Conservation (phyloP, 768 basidiomycete genomes). For the Lactarius trivialis region DNA sequence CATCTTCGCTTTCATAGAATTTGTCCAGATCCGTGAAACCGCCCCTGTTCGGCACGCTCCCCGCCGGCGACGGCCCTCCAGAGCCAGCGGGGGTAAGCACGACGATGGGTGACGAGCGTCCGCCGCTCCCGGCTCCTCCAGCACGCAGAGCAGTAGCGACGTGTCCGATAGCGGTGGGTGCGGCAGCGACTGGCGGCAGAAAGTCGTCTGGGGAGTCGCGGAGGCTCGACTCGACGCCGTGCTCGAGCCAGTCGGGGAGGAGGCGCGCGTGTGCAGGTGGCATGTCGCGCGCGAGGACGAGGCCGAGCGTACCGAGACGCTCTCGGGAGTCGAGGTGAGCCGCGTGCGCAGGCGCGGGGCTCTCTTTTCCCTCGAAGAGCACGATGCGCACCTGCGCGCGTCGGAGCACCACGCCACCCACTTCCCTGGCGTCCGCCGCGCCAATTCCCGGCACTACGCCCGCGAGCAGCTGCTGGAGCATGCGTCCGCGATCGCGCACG, state of each 20-base stretch:
- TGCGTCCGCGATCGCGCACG: constrained; percentile 83
- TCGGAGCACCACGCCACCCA: constrained; percentile 68
- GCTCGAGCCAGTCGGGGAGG: constrained; percentile 84
- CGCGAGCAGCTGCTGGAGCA: constrained; percentile 62
- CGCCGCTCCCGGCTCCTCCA: constrained; percentile 29
- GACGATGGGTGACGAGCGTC: constrained; percentile 37
- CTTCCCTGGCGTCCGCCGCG: constrained; percentile 20
- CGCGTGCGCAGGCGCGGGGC: constrained; percentile 33
- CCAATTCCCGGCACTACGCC: constrained; percentile 37
- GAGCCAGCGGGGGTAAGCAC: constrained; percentile 48
- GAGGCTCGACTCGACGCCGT: constrained; percentile 71
- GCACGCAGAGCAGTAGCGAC: constrained; percentile 23
- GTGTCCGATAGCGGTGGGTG: constrained; percentile 39
- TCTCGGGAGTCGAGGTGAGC: constrained; percentile 29
- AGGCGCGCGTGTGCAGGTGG: constrained; percentile 36
- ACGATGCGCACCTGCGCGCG: constrained; percentile 77
- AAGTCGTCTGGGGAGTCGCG: constrained; percentile 61
- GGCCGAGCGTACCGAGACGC: constrained; percentile 59
- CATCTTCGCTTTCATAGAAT: constrained; percentile 49
- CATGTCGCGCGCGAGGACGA: constrained; percentile 52
- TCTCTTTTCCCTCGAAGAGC: constrained; percentile 69
- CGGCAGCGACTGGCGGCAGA: constrained; percentile 26
- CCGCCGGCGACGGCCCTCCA: constrained; percentile 27
- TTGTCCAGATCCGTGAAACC: constrained; percentile 59
- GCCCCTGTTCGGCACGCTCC: constrained; percentile 35